Evolutionary conservation across 441 rosid genomes (phyloP).

Genomic region (Aquilaria agallochum): DNA sequence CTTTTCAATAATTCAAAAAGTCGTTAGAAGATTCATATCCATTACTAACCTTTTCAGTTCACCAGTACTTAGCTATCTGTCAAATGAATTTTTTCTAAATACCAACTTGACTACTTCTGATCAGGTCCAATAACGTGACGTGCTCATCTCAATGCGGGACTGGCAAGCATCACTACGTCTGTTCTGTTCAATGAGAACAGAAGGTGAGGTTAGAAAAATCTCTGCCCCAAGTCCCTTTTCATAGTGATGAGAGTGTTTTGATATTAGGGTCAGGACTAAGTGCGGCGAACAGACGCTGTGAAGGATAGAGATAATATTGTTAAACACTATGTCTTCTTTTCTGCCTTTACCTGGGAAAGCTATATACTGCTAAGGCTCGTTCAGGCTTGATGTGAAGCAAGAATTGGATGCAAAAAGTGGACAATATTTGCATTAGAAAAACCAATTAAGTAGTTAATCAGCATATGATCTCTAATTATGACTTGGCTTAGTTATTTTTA

Average conservation of each 20-base stretch:
- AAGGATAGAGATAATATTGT: neutral
- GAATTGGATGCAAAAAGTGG: neutral
- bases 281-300: constrained; percentile 33
- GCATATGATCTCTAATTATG: neutral
- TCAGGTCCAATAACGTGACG: constrained; percentile 3
- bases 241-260: constrained; percentile 9
- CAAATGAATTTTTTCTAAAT: constrained; percentile 11
- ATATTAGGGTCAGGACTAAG: constrained; percentile 8
- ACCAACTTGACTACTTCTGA: constrained; percentile 6
- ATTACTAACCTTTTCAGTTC: constrained; percentile 14
- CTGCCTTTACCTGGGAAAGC: too few relatives aligned
- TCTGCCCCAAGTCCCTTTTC: neutral
- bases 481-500: constrained; percentile 9
- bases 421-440: neutral
- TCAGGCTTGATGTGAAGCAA: neutral
- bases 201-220: constrained; percentile 3
- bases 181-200: constrained; percentile 4
- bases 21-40: constrained; percentile 42
- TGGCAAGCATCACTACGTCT: constrained; percentile 2
- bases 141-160: neutral
- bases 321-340: too few relatives aligned
- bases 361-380: neutral
- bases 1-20: constrained; percentile 55
- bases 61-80: constrained; percentile 17
- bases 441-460: neutral